Evolutionary conservation across 1,284 basidiomycete species (phyloP), one percentile per base, ranked within the genome.

Genomic region (Papiliotrema laurentii): DNA sequence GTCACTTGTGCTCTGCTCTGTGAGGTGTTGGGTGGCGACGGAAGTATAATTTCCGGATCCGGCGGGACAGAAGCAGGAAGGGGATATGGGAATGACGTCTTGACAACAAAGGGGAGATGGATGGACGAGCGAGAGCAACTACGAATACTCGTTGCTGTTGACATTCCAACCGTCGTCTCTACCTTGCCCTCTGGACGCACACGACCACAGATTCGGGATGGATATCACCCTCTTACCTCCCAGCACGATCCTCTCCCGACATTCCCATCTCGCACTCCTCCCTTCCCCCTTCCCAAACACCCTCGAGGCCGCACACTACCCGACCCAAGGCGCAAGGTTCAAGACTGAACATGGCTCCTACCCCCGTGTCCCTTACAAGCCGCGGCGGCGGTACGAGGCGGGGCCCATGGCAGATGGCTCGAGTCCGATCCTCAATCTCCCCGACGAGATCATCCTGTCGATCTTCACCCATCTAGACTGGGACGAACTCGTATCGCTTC

Each of bases 161-260:
- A 6, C 39, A 41, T 26, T 19, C 39, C 6, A 11, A 9, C 14
- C 6, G 19, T 41, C 24, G 24, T 7, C 19, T 41, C 10, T 26
- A 22, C 6, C 39, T 22, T 11, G 18, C 11, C 10, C 11, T 13
- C 10, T 6, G 11, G 9, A 7, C 7, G 10, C 39, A 41, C 10
- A 41, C 24, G 19, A 41, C n/a, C 13, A 28, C 26, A 33, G 4
- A 11, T 6, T 30, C 44, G 22, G 4, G 18, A 55, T 60, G 55
- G 61, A 63, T 51, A 55, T 63, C 38, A 61, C 61, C 7, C 47
- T 51, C 18, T 41, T 59, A n/a, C 61, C 61, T 4, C 59, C 61
- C 3, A 52, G 57, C n/a, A 37, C 47, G 3, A 61, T 63, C 47
- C 49, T 63, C 21, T 47, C 59, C 1, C 47, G 55, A 21, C 61